A percentile compares a stretch with the other conserved stretches of the same genome.
Evolutionary conservation across 345 rosid genomes (phyloP).

Genomic region (Syzygium grande): DNA sequence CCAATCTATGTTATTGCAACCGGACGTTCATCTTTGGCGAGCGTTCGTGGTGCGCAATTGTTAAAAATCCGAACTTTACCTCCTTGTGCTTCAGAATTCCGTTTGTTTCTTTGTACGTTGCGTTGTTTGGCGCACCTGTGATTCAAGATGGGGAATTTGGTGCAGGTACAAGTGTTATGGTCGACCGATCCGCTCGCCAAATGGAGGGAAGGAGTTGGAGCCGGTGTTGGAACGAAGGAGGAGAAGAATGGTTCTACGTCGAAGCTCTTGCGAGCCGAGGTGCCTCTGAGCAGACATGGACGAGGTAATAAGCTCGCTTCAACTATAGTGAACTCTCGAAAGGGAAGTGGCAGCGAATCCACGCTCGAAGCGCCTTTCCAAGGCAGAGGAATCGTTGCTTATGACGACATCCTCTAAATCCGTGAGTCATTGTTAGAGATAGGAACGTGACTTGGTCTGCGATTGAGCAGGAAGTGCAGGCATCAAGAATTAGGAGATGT

Average conservation of each 20-base stretch:
- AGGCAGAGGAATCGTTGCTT: constrained; percentile 64
- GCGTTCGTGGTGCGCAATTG: background rate
- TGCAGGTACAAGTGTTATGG: constrained; percentile 70
- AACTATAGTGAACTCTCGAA: constrained; percentile 52
- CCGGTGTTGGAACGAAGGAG: constrained; percentile 18
- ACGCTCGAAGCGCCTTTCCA: constrained; percentile 27
- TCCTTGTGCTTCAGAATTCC: background rate
- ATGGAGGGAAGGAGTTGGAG: constrained; percentile 65
- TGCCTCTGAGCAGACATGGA: constrained; percentile 71
- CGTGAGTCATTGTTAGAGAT: background rate
- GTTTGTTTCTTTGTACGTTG: background rate
- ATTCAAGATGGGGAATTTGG: background rate
- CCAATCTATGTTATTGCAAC: background rate
- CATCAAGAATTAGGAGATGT: background rate
- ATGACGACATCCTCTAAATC: constrained; percentile 61
- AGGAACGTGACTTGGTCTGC: background rate
- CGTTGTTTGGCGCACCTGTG: background rate
- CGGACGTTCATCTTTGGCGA: background rate
- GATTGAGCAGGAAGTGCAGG: background rate
- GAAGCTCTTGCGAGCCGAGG: constrained; percentile 59
- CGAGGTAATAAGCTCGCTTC: constrained; percentile 70
- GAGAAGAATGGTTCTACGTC: constrained; percentile 34
- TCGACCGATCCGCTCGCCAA: constrained; percentile 67
- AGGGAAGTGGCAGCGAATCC: constrained; percentile 1
- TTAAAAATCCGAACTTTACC: background rate